phyloP scores from a whole-genome alignment of 2,329 filamentous ascomycete species.

The Paraphoma sp. region DNA sequence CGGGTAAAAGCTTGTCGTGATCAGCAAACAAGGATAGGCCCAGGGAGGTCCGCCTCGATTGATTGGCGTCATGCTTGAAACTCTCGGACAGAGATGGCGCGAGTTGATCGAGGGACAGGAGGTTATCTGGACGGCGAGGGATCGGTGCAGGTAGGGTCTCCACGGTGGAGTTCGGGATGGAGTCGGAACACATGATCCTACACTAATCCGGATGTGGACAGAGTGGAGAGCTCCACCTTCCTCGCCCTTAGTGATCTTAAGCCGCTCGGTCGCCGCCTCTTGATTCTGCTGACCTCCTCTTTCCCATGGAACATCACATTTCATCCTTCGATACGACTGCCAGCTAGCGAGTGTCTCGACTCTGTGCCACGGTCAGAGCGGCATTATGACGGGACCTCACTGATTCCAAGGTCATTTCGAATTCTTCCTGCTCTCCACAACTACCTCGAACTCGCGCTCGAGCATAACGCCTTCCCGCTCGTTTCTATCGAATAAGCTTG shows the following conservation, averaged over 20 bases:
- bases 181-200: too few relatives aligned
- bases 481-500: slow-evolving; percentile 20
- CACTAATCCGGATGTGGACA: too few relatives aligned
- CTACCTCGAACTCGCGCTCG: slow-evolving; percentile 22
- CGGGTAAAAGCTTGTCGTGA: slow-evolving; percentile 2
- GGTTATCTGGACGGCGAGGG: too few relatives aligned
- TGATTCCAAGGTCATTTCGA: not conserved
- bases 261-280: too few relatives aligned
- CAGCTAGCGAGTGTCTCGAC: not conserved
- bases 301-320: not conserved
- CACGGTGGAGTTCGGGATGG: too few relatives aligned
- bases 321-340: not conserved
- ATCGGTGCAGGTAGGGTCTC: too few relatives aligned
- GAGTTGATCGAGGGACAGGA: too few relatives aligned
- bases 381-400: not conserved
- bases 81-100: too few relatives aligned
- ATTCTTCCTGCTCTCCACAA: slow-evolving; percentile 11
- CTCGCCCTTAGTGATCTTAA: too few relatives aligned
- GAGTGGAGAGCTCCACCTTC: too few relatives aligned
- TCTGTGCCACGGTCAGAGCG: not conserved
- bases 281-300: too few relatives aligned
- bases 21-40: not conserved
- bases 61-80: not conserved
- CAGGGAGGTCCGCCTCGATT: not conserved
- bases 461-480: slow-evolving; percentile 22